A percentile compares a stretch with the other conserved stretches of the same genome.
Conservation (phyloP, 2,329 filamentous ascomycete species). For the Lachnum nothofagi region DNA sequence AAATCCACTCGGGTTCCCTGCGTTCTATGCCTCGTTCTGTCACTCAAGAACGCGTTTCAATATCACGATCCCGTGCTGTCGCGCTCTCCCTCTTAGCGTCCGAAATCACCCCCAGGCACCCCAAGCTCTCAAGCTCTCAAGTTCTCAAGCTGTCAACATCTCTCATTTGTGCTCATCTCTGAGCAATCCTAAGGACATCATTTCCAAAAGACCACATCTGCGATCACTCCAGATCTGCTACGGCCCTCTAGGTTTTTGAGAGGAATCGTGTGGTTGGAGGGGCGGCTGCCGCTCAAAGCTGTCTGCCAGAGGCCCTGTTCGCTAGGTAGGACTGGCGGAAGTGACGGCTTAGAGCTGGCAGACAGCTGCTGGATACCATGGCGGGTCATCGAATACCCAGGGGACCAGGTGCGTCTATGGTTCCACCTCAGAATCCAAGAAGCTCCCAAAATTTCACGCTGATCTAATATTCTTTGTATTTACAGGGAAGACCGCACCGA, state of each 20-base stretch:
- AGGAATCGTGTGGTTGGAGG: neutral
- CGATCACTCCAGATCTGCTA: neutral
- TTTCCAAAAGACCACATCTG: too few species aligned
- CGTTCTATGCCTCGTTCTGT: too few species aligned
- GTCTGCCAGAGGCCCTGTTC: neutral
- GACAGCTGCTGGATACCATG: constrained; percentile 14
- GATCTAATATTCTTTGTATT: constrained; percentile 13
- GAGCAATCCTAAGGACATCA: too few species aligned
- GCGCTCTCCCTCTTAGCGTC: too few species aligned
- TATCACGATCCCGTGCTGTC: too few species aligned
- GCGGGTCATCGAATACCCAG: constrained; percentile 3
- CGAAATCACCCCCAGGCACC: too few species aligned
- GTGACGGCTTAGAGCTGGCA: constrained; percentile 11
- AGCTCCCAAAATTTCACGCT: neutral
- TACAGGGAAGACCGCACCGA: constrained; percentile 47
- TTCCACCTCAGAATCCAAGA: neutral
- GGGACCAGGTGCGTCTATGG: constrained; percentile 19
- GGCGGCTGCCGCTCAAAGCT: neutral
- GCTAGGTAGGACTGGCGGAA: constrained; percentile 4
- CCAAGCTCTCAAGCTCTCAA: too few species aligned
- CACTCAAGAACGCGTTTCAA: too few species aligned
- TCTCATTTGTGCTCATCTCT: too few species aligned
- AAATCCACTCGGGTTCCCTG: too few species aligned
- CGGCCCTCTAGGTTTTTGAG: neutral
- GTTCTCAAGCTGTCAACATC: too few species aligned